Base-by-base conservation (phyloP, 306 rosid species). In the Prunus mume region DNA sequence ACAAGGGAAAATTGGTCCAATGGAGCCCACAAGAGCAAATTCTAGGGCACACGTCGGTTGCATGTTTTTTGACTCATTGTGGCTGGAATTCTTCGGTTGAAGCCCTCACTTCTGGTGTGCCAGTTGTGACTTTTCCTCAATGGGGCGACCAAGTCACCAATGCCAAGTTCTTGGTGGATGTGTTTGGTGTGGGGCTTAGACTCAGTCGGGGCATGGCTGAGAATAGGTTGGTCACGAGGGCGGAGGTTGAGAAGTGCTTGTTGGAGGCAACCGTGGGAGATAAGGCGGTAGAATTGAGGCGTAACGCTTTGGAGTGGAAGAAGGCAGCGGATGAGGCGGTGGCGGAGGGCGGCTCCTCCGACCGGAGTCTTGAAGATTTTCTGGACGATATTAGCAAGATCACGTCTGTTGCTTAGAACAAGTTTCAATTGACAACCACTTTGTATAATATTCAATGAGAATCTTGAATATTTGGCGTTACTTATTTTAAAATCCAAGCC, bases 111-210 rank as follows among this genome's bases (percentile, higher is more conserved):
- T 79, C 71, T 12, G 97, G 97, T 0, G 85, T 90, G 51, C 97
- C 97, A 0, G 66, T 90, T 62, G 56, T 92, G 45, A 83, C 96
- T 0, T 92, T 92, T 71, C 93, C 97, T 0, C 90, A 91, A 18
- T 92, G 96, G 96, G 97, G 97, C 0, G 97, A 92, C 68, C 97
- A 92, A 65, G 86, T 86, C 3, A 90, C 93, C 1, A 86, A 90
- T 28, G 92, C 96, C 0, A 90, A 88, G 78, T 87, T 80, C 69
- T 27, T 92, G 71, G 93, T 90, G 0, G 96, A 88, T 57, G 91
- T 64, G 28, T 81, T 78, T 27, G 70, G 69, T 18, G 84, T 84
- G 27, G 89, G 83, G 0, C 58, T 81, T 13, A 66, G 85, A 61
- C 51, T 88, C 85, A 71, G 85, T 4, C 77, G 83, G 5, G 88